A percentile compares a stretch with the other conserved stretches of the same genome.
These are phyloP conservation scores for Phytophthora ohioensis DNA, from an alignment of 352 stramenopile species.

Conservation along the genomic window DNA sequence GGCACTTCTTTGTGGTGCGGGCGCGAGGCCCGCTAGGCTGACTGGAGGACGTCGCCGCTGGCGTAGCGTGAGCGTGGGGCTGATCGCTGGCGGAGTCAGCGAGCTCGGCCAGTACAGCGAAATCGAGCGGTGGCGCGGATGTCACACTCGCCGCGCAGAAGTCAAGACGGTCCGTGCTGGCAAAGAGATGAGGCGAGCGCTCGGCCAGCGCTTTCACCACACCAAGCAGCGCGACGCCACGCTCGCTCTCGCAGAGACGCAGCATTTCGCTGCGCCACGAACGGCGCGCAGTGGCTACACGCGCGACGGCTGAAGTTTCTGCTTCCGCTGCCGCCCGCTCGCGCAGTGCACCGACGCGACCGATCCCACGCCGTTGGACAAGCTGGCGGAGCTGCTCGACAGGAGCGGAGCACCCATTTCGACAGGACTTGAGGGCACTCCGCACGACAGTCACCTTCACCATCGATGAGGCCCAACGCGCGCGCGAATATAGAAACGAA, in stretches of 20 bases:
- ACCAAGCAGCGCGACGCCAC: conserved; percentile 15
- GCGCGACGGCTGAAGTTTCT: too few species aligned
- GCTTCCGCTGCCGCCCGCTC: not conserved
- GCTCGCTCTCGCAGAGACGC: conserved; percentile 11
- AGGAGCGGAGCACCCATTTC: conserved; percentile 13
- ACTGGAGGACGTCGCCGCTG: conserved; percentile 1
- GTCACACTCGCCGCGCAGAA: conserved; percentile 9
- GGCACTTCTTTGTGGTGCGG: conserved; percentile 24
- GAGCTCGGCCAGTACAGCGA: conserved; percentile 3
- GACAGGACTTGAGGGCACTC: not conserved
- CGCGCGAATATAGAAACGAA: conserved; percentile 11
- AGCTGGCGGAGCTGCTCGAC: too few species aligned
- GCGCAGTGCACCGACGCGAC: not conserved
- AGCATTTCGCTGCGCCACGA: conserved; percentile 13
- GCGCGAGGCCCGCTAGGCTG: not conserved
- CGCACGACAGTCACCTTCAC: conserved; percentile 8
- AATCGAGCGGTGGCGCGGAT: not conserved
- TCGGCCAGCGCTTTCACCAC: conserved; percentile 18
- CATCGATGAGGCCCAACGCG: conserved; percentile 15
- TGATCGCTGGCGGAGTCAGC: not conserved
- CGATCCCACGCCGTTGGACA: not conserved
- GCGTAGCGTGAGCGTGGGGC: too few species aligned
- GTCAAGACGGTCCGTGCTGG: conserved; percentile 19
- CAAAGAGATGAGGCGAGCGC: conserved; percentile 16
- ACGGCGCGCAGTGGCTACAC: conserved; percentile 6